Conservation (phyloP, 805 yeast species). For the Yarrowia deformans region DNA sequence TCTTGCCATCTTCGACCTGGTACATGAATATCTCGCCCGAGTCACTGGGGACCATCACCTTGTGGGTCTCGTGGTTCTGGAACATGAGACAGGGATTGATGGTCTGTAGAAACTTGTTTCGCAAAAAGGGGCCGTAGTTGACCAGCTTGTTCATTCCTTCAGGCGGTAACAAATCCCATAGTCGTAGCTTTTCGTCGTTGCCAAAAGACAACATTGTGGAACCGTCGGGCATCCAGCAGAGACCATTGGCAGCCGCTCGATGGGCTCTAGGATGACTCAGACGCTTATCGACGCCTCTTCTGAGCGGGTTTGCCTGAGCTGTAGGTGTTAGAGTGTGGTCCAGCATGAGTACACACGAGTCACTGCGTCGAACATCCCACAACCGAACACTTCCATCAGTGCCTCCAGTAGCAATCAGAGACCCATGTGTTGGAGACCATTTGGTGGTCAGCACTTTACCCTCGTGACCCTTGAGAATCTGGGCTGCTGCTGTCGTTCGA, state of each 20-base stretch:
- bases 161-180: slow-evolving; percentile 73
- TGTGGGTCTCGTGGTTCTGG: slow-evolving; percentile 50
- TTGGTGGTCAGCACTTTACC: slow-evolving; percentile 65
- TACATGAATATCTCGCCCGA: slow-evolving; percentile 72
- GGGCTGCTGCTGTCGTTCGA: slow-evolving; percentile 74
- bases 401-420: slow-evolving; percentile 86
- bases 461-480: slow-evolving; percentile 69
- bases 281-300: slow-evolving; percentile 27
- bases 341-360: slow-evolving; percentile 66
- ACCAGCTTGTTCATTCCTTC: slow-evolving; percentile 63
- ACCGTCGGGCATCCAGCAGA: slow-evolving; percentile 76
- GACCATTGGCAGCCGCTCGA: slow-evolving; percentile 77
- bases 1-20: slow-evolving; percentile 66
- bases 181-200: slow-evolving; percentile 77
- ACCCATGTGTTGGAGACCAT: slow-evolving; percentile 81
- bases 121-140: slow-evolving; percentile 78
- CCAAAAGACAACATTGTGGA: slow-evolving; percentile 70
- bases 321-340: slow-evolving; percentile 51
- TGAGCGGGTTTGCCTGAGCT: slow-evolving; percentile 15
- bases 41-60: slow-evolving; percentile 68
- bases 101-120: slow-evolving; percentile 67
- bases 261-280: slow-evolving; percentile 65
- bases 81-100: slow-evolving; percentile 61
- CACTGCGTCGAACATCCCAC: slow-evolving; percentile 72
- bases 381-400: slow-evolving; percentile 94